Conservation (phyloP, 805 yeast genomes). For the Kuraishia hungarica region DNA sequence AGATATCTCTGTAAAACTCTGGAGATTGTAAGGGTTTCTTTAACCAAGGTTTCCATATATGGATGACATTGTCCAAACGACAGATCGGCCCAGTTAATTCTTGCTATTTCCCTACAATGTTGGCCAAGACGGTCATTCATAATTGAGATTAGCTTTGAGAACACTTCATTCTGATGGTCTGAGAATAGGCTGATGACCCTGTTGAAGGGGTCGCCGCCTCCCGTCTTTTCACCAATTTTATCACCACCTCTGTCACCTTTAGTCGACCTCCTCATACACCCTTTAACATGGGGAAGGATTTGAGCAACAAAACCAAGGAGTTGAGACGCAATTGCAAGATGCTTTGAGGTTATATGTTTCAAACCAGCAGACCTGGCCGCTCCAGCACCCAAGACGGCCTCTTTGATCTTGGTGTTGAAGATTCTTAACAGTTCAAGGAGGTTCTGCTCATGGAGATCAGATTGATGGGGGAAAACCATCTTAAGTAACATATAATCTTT, state of each 20-base stretch:
- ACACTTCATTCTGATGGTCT: constrained; percentile 58
- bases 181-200: constrained; percentile 30
- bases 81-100: constrained; percentile 40
- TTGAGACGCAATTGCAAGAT: constrained; percentile 60
- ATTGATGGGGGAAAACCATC: constrained; percentile 42
- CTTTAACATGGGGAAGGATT: constrained; percentile 26
- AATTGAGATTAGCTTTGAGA: constrained; percentile 54
- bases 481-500: constrained; percentile 49
- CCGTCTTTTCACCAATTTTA: too few relatives aligned
- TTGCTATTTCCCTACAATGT: constrained; percentile 39
- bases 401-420: constrained; percentile 45
- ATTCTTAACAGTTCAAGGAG: constrained; percentile 37
- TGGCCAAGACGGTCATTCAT: constrained; percentile 56
- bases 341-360: constrained; percentile 66
- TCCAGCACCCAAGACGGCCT: constrained; percentile 64
- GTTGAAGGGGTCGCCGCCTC: constrained; percentile 24
- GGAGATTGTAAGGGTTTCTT: constrained; percentile 57
- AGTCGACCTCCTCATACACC: constrained; percentile 20
- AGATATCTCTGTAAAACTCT: constrained; percentile 51
- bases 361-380: constrained; percentile 70
- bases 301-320: constrained; percentile 41
- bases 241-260: too few relatives aligned
- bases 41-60: constrained; percentile 59
- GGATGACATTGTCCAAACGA: constrained; percentile 40
- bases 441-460: constrained; percentile 30